Percentiles rank a stretch among this genome's conserved stretches.
Conservation (phyloP, 495 filamentous ascomycete species). For the Xylona heveae region DNA sequence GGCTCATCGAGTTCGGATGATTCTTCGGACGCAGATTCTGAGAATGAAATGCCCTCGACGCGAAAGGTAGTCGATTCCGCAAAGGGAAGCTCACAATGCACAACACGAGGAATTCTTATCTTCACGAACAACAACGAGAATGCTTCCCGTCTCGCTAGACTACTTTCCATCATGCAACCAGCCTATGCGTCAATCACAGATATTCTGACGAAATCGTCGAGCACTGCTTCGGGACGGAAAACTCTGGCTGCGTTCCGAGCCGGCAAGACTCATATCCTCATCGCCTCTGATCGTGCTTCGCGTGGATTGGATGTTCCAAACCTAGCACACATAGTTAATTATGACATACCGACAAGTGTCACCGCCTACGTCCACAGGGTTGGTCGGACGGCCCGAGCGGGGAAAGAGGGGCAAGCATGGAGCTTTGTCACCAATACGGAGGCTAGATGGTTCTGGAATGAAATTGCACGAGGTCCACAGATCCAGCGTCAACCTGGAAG, state of each 20-base stretch:
- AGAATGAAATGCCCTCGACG: slow-evolving; percentile 13
- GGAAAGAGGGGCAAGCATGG: slow-evolving; percentile 57
- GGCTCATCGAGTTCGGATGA: slow-evolving; percentile 7
- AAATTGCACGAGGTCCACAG: slow-evolving; percentile 30
- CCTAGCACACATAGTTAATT: slow-evolving; percentile 76
- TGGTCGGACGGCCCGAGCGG: slow-evolving; percentile 75
- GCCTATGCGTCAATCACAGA: slow-evolving; percentile 31
- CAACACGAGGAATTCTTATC: slow-evolving; percentile 31
- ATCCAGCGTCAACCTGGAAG: slow-evolving; percentile 13
- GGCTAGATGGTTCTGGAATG: slow-evolving; percentile 69
- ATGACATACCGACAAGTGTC: slow-evolving; percentile 66
- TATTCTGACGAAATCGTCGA: slow-evolving; percentile 54
- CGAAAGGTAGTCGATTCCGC: neutral
- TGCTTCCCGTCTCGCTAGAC: slow-evolving; percentile 54
- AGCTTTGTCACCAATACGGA: slow-evolving; percentile 60
- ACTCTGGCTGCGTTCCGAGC: slow-evolving; percentile 39
- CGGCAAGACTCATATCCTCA: slow-evolving; percentile 46
- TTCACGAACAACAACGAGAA: slow-evolving; percentile 80
- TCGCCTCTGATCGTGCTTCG: slow-evolving; percentile 80
- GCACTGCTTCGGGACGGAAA: slow-evolving; percentile 38
- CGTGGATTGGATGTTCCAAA: slow-evolving; percentile 74
- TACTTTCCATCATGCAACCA: slow-evolving; percentile 49
- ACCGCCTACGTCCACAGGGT: slow-evolving; percentile 84
- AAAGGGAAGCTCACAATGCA: slow-evolving; percentile 1
- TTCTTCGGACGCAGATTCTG: slow-evolving; percentile 13